Evolutionary conservation across 768 basidiomycete species (phyloP), one percentile per base, ranked within the genome.

Genomic region (Lactifluus volemus): DNA sequence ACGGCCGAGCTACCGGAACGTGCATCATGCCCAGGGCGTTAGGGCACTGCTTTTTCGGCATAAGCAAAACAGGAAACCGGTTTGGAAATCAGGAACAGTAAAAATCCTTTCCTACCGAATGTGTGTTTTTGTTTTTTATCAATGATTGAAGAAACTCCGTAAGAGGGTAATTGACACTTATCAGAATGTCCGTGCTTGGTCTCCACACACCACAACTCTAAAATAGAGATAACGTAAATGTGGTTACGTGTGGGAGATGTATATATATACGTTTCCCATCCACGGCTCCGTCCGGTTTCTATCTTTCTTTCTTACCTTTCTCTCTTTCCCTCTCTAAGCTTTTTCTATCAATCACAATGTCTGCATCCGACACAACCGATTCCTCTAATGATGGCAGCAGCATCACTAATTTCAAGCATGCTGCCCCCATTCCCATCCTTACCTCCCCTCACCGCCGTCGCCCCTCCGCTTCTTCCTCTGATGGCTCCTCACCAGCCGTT

Each of bases 341-440:
- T 55, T 47, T 47, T 52, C 48, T 53, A 34, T 49, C 32, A 30
- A 5, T 34, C 9, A 53, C 7, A 34, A 66, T 66, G 65, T 61
- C 65, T 48, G 53, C 52, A 25, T 25, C 25, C 25, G 25, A 25
- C 12, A n/a, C 59, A 53, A 54, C 58, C 6, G 45, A 52, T 30
- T 4, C 19, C 30, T 14, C 55, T 42, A 48, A 51, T 7, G 25
- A 47, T 15, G 41, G n/a, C 58, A 36, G 17, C 58, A 41, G 53
- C 45, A 14, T 52, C 12, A 52, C 44, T 15, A 29, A 57, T 44
- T 48, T 53, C 52, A 56, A 53, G 8, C 59, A 58, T 30, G 45
- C 65, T 5, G 42, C 49, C 21, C 65, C 65, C 36, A 66, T 66
- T 15, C 65, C 65, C 44, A 66, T 66, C 42, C 55, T 54, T 15